Percentiles rank a stretch among this genome's conserved stretches.
phyloP scores from a whole-genome alignment of 2,329 filamentous ascomycete species.

The Arthrobotrys iridis region DNA sequence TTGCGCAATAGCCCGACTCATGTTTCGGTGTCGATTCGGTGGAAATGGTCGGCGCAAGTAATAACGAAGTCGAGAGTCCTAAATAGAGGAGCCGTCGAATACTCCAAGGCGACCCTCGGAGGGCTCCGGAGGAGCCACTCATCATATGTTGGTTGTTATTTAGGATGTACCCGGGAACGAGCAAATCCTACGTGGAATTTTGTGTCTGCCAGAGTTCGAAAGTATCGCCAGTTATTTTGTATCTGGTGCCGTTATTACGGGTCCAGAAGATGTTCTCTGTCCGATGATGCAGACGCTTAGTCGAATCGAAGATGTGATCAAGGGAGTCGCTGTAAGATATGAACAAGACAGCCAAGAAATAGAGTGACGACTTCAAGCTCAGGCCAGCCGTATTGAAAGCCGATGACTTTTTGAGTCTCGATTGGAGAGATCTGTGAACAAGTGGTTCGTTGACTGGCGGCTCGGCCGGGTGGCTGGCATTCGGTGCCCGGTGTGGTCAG shows the following conservation, averaged over 20 bases:
- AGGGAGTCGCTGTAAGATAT: neutral
- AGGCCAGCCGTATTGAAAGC: constrained; percentile 2
- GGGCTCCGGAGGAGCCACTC: constrained; percentile 50
- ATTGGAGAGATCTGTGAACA: neutral
- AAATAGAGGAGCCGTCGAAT: constrained; percentile 48
- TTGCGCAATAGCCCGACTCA: constrained; percentile 57
- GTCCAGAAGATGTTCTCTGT: neutral
- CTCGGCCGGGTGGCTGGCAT: constrained; percentile 5
- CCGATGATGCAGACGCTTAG: neutral
- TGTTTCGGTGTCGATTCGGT: constrained; percentile 56
- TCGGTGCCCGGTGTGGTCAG: neutral
- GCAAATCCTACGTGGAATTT: neutral
- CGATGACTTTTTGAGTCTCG: neutral
- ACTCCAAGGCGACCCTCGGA: constrained; percentile 50
- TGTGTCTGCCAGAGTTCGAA: neutral
- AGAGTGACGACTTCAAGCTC: neutral
- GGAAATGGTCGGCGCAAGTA: constrained; percentile 18
- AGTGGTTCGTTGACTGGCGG: neutral
- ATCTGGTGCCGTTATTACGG: neutral
- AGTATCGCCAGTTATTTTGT: neutral
- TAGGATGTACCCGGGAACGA: constrained; percentile 17
- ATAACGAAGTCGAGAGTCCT: constrained; percentile 22
- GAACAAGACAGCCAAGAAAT: neutral
- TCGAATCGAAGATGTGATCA: neutral
- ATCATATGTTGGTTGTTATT: constrained; percentile 29